Evolutionary conservation across 1,284 basidiomycete species (phyloP).

Genomic region (Wallemia ichthyophaga): DNA sequence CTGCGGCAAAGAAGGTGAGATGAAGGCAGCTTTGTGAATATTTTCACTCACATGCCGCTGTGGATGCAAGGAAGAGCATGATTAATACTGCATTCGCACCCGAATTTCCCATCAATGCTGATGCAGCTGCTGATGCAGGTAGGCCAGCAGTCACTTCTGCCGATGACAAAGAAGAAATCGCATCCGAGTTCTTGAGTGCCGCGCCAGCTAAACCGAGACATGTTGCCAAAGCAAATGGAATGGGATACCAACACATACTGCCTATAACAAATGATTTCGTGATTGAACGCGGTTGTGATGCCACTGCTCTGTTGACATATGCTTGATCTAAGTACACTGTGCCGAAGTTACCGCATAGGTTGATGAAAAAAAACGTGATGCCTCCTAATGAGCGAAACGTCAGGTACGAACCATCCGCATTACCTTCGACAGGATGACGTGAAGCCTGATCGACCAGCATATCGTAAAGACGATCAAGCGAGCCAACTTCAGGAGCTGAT

Average conservation of each 20-base stretch:
- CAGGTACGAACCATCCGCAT: slow-evolving; percentile 30
- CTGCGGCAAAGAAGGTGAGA: too few species aligned
- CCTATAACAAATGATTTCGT: slow-evolving; percentile 15
- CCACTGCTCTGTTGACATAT: slow-evolving; percentile 14
- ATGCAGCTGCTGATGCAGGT: slow-evolving; percentile 40
- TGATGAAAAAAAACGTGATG: slow-evolving; percentile 64
- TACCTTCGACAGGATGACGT: slow-evolving; percentile 23
- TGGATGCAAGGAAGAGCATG: slow-evolving; percentile 37
- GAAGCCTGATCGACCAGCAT: slow-evolving; percentile 25
- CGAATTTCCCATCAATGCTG: slow-evolving; percentile 26
- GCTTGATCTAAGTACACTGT: slow-evolving; percentile 40
- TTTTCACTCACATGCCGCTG: too few species aligned
- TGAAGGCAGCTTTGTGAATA: too few species aligned
- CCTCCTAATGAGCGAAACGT: slow-evolving; percentile 55
- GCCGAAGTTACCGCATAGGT: slow-evolving; percentile 48
- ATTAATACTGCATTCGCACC: slow-evolving; percentile 40
- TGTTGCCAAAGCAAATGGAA: slow-evolving; percentile 27
- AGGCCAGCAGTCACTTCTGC: slow-evolving; percentile 51
- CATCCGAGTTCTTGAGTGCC: slow-evolving; percentile 20
- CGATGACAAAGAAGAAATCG: slow-evolving; percentile 24
- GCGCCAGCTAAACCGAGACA: slow-evolving; percentile 37
- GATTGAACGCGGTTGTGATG: slow-evolving; percentile 10
- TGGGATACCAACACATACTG: slow-evolving; percentile 30
- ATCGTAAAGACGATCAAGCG: slow-evolving; percentile 26
- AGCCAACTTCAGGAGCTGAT: slow-evolving; percentile 29